Conservation (phyloP, 73 alveolate species). For the Symbiodinium natans region DNA sequence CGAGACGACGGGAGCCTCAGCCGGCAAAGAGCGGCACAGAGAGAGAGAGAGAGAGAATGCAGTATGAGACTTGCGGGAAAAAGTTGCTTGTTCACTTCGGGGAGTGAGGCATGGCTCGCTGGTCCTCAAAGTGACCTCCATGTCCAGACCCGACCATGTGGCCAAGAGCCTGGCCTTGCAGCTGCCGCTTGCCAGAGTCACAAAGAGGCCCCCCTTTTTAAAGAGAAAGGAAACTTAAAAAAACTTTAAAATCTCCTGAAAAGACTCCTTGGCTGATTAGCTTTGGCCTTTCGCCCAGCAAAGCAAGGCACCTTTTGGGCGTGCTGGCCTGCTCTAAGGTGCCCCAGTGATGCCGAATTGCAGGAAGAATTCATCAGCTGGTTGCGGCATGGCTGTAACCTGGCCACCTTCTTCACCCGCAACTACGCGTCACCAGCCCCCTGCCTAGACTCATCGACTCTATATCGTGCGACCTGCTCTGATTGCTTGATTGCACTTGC, state of each 20-base stretch:
- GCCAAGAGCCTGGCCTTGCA: background rate
- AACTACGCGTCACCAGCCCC: background rate
- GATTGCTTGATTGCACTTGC: too few relatives aligned
- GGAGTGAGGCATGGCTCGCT: background rate
- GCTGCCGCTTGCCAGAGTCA: background rate
- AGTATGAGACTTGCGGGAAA: too few relatives aligned
- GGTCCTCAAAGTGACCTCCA: background rate
- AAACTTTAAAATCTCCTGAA: too few relatives aligned
- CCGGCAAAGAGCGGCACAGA: background rate
- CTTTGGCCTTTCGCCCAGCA: too few relatives aligned
- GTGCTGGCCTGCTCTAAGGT: background rate
- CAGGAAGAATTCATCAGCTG: constrained; percentile 26
- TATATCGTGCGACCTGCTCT: too few relatives aligned
- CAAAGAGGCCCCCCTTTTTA: too few relatives aligned
- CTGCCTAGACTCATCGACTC: background rate
- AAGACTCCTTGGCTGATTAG: background rate
- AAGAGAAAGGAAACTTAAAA: too few relatives aligned
- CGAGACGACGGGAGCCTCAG: background rate
- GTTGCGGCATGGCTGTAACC: constrained; percentile 59
- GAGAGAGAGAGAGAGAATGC: constrained; percentile 4
- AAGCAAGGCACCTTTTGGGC: background rate
- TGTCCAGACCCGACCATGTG: background rate
- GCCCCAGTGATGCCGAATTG: constrained; percentile 12
- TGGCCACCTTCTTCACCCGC: constrained; percentile 59
- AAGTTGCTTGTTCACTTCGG: too few relatives aligned